Evolutionary conservation across 1,139 yeast genomes (phyloP).

Genomic region (Candida mesenterica): DNA sequence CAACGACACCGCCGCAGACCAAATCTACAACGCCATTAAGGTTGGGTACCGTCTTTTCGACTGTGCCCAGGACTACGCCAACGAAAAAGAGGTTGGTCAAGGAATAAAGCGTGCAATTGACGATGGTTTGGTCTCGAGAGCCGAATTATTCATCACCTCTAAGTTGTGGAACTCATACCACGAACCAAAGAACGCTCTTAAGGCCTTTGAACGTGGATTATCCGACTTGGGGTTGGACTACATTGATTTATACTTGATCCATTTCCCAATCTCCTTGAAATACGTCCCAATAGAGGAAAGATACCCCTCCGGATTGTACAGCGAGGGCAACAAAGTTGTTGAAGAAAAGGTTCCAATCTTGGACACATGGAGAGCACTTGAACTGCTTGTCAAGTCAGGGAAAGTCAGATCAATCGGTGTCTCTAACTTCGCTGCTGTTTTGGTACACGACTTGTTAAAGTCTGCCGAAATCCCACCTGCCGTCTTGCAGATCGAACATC

Average conservation of each 20-base stretch:
- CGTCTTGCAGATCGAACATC: slow-evolving; percentile 87
- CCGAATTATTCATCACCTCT: slow-evolving; percentile 72
- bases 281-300: slow-evolving; percentile 68
- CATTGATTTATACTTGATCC: slow-evolving; percentile 72
- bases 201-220: slow-evolving; percentile 63
- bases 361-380: slow-evolving; percentile 82
- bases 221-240: slow-evolving; percentile 65
- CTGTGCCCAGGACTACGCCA: slow-evolving; percentile 78
- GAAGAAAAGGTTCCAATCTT: slow-evolving; percentile 69
- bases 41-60: slow-evolving; percentile 74
- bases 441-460: slow-evolving; percentile 71
- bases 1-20: slow-evolving; percentile 54
- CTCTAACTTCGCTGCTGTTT: slow-evolving; percentile 73
- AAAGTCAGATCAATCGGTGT: slow-evolving; percentile 75
- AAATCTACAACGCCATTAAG: slow-evolving; percentile 64
- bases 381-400: slow-evolving; percentile 57
- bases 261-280: slow-evolving; percentile 77
- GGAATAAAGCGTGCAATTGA: slow-evolving; percentile 64
- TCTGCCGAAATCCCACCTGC: slow-evolving; percentile 74
- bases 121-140: slow-evolving; percentile 68
- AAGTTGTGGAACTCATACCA: slow-evolving; percentile 82
- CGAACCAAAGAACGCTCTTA: slow-evolving; percentile 57
- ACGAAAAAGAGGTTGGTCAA: slow-evolving; percentile 70
- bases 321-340: slow-evolving; percentile 58
- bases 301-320: slow-evolving; percentile 74